Percentiles rank a stretch among this genome's conserved stretches.
Conservation (phyloP, 2,329 filamentous ascomycete genomes). For the Epichloe aotearoae region DNA sequence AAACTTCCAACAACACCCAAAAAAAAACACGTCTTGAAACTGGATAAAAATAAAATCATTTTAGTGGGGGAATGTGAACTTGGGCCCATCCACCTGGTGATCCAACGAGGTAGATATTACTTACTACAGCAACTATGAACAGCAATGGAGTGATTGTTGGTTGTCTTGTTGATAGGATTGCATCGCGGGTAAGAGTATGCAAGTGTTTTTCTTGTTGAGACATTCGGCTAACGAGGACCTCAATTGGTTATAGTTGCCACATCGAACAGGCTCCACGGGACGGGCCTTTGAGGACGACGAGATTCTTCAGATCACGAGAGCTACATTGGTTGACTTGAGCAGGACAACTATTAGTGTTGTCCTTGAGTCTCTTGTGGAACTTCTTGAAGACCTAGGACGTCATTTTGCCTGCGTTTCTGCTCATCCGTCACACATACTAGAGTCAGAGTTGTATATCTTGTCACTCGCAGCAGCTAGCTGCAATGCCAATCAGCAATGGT, state of each 20-base stretch:
- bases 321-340: conserved; percentile 49
- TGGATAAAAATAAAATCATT: no score
- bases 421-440: conserved; percentile 46
- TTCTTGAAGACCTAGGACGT: conserved; percentile 45
- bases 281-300: conserved; percentile 36
- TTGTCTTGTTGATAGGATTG: conserved; percentile 49
- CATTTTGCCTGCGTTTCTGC: conserved; percentile 37
- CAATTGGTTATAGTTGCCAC: conserved; percentile 5
- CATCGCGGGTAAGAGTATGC: conserved; percentile 40
- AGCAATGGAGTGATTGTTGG: conserved; percentile 46
- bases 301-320: conserved; percentile 45
- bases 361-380: conserved; percentile 40
- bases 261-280: conserved; percentile 6
- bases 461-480: conserved; percentile 53
- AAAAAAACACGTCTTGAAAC: no score
- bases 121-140: conserved; percentile 32
- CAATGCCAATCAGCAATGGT: conserved; percentile 40
- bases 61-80: neutral
- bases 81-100: neutral
- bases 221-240: neutral
- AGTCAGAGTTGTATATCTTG: conserved; percentile 53
- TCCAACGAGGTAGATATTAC: conserved; percentile 4
- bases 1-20: no score
- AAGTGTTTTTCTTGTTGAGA: neutral
- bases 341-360: conserved; percentile 38